Percentiles rank a stretch among this genome's conserved stretches.
Evolutionary conservation across 352 stramenopile species (phyloP).

Genomic region (Plasmopara muralis): DNA sequence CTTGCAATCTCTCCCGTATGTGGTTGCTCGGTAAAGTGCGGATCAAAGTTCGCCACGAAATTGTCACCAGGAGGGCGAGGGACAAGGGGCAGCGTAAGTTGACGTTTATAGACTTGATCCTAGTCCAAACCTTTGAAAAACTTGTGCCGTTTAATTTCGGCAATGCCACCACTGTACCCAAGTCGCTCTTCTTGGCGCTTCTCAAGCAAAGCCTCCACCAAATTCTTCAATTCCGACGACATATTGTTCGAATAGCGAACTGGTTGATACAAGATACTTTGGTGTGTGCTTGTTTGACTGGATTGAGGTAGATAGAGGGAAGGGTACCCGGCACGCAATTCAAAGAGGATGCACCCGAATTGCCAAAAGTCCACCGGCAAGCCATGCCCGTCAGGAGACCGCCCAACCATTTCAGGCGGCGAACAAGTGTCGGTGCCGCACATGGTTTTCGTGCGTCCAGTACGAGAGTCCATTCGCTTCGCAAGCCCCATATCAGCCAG

Average conservation of each 20-base stretch:
- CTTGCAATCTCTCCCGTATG: slow-evolving; percentile 60
- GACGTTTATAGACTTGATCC: slow-evolving; percentile 63
- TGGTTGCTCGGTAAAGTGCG: slow-evolving; percentile 78
- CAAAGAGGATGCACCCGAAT: slow-evolving; percentile 91
- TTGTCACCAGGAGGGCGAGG: slow-evolving; percentile 54
- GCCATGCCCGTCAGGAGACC: slow-evolving; percentile 71
- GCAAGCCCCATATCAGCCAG: slow-evolving; percentile 89
- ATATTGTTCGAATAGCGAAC: slow-evolving; percentile 84
- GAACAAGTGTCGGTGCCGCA: slow-evolving; percentile 88
- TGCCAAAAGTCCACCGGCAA: slow-evolving; percentile 91
- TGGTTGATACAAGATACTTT: slow-evolving; percentile 84
- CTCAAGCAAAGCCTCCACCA: slow-evolving; percentile 63
- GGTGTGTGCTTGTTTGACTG: slow-evolving; percentile 83
- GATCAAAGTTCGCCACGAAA: slow-evolving; percentile 81
- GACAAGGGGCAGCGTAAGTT: slow-evolving; percentile 52
- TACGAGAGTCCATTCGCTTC: slow-evolving; percentile 73
- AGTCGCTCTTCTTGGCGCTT: slow-evolving; percentile 81
- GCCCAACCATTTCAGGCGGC: slow-evolving; percentile 83
- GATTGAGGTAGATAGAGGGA: slow-evolving; percentile 90
- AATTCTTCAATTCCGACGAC: slow-evolving; percentile 62
- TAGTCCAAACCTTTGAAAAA: slow-evolving; percentile 79
- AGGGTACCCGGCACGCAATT: slow-evolving; percentile 87
- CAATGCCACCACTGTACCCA: slow-evolving; percentile 50
- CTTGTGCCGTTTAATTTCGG: slow-evolving; percentile 59
- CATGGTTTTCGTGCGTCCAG: slow-evolving; percentile 82